Percentiles rank a stretch among this genome's conserved stretches.
Conservation (phyloP, 495 filamentous ascomycete genomes). For the Podospora pseudopauciseta region DNA sequence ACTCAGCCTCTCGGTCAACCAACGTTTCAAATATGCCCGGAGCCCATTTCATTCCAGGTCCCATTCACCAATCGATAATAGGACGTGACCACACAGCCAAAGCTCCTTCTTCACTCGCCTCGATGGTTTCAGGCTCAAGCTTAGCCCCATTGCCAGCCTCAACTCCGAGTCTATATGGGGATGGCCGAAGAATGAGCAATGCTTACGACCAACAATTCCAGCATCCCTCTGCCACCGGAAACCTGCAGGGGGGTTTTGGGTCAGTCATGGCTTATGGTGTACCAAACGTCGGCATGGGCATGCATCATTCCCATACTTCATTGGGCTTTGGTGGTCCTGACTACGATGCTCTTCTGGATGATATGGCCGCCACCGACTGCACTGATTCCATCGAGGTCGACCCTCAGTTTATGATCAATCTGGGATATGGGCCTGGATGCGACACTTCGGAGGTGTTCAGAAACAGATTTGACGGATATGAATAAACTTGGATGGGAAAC, state of each 20-base stretch:
- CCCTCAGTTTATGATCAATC: conserved; percentile 49
- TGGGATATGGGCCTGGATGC: conserved; percentile 51
- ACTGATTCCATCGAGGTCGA: conserved; percentile 50
- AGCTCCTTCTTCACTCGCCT: background rate
- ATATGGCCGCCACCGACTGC: conserved; percentile 60
- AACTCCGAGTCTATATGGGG: background rate
- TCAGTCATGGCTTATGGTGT: conserved; percentile 6
- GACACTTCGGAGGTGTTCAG: conserved; percentile 31
- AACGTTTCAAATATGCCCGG: background rate
- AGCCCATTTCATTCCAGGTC: background rate
- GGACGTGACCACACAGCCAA: background rate
- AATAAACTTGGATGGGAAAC: background rate
- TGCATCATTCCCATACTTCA: conserved; percentile 18
- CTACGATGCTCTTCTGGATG: conserved; percentile 59
- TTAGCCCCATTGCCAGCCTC: background rate
- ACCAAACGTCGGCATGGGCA: conserved; percentile 20
- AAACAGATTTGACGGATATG: conserved; percentile 12
- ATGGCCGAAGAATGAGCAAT: background rate
- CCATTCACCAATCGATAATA: background rate
- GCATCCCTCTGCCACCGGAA: background rate
- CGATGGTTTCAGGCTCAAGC: background rate
- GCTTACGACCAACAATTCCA: background rate
- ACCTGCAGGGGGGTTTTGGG: background rate
- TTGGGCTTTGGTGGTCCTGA: conserved; percentile 30
- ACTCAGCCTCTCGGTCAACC: conserved; percentile 3